Conservation (phyloP, 1,284 basidiomycete genomes). For the Ceratobasidium sp. region DNA sequence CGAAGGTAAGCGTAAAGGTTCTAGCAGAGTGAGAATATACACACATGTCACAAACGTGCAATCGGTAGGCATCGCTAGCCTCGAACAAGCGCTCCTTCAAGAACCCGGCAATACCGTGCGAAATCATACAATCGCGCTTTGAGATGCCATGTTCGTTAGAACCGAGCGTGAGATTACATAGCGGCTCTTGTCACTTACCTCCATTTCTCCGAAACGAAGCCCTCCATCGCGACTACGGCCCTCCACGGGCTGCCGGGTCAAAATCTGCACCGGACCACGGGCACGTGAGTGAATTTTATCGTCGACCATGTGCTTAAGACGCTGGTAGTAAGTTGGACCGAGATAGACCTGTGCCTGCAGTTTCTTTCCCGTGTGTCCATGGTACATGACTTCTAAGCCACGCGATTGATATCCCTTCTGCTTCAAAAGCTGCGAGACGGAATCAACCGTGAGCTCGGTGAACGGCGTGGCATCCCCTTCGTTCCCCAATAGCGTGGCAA, state of each 20-base stretch:
- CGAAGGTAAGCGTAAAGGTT: constrained; percentile 25
- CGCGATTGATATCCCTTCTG: constrained; percentile 94
- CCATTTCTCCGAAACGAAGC: constrained; percentile 99
- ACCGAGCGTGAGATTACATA: background rate
- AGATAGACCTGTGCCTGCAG: constrained; percentile 98
- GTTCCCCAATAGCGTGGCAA: constrained; percentile 94
- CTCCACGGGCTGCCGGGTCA: constrained; percentile 99
- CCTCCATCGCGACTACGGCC: constrained; percentile 99
- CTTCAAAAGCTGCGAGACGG: constrained; percentile 84
- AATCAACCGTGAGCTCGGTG: constrained; percentile 97
- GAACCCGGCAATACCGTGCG: constrained; percentile 98
- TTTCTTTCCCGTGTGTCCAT: constrained; percentile 97
- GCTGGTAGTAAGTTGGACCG: constrained; percentile 99
- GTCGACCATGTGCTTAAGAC: constrained; percentile 99
- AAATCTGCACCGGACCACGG: constrained; percentile 95
- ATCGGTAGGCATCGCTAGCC: constrained; percentile 92
- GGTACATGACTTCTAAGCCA: constrained; percentile 98
- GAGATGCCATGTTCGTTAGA: constrained; percentile 21
- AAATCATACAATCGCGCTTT: constrained; percentile 97
- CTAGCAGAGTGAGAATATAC: constrained; percentile 53
- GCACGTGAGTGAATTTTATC: constrained; percentile 99
- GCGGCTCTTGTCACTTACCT: constrained; percentile 57
- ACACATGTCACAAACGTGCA: constrained; percentile 96
- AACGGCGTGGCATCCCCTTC: constrained; percentile 99
- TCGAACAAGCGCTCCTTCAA: constrained; percentile 94